Evolutionary conservation across 495 filamentous ascomycete species (phyloP).

Genomic region (Penicillium macrosclerotiorum): DNA sequence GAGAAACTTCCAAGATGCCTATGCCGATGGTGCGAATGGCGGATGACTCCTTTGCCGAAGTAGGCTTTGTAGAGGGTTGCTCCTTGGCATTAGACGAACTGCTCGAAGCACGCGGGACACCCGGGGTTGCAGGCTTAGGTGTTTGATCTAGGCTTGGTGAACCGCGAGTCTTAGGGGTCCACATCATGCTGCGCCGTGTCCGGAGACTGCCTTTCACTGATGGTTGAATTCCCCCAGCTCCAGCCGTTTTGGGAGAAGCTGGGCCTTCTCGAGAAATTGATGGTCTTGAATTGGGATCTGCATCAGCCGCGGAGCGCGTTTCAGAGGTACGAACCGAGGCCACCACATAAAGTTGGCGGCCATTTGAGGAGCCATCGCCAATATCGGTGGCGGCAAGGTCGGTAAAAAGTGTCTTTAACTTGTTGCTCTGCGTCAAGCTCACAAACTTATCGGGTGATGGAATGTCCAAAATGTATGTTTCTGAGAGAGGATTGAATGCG

Average conservation of each 20-base stretch:
- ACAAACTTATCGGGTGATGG: constrained; percentile 66
- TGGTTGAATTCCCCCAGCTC: constrained; percentile 20
- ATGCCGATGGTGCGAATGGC: constrained; percentile 72
- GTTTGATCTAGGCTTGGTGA: constrained; percentile 26
- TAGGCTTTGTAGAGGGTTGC: constrained; percentile 33
- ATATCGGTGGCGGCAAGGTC: constrained; percentile 81
- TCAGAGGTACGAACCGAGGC: constrained; percentile 72
- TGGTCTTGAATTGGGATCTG: constrained; percentile 23
- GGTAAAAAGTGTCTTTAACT: constrained; percentile 82
- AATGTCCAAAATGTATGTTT: constrained; percentile 80
- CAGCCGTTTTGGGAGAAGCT: constrained; percentile 26
- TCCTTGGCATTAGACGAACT: constrained; percentile 56
- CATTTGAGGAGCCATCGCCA: constrained; percentile 66
- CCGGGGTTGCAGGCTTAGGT: constrained; percentile 28
- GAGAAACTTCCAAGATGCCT: constrained; percentile 76
- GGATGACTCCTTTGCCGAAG: constrained; percentile 38
- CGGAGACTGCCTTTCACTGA: constrained; percentile 44
- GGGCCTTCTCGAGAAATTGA: constrained; percentile 40
- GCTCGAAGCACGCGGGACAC: constrained; percentile 51
- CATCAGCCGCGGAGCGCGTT: constrained; percentile 41
- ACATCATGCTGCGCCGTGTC: constrained; percentile 80
- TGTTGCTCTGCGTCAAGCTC: constrained; percentile 53
- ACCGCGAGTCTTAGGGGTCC: constrained; percentile 50
- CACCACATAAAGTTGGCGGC: constrained; percentile 75
- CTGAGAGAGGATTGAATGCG: constrained; percentile 66